These are phyloP conservation scores for Citropsis articulata DNA, from an alignment of 345 rosid genomes.

Conservation along the genomic window DNA sequence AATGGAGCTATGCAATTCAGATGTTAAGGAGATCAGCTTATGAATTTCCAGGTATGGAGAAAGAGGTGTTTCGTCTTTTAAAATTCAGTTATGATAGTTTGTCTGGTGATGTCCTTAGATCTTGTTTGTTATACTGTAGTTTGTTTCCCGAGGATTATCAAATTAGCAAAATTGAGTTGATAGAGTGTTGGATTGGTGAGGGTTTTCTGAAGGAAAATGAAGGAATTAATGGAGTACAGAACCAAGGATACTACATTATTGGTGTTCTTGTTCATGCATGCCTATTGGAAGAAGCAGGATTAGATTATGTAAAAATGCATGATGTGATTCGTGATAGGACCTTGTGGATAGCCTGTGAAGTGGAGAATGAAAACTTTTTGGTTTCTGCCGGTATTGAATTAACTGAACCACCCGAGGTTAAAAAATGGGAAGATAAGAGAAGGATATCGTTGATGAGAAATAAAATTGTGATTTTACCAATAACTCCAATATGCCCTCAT, in stretches of 20 bases:
- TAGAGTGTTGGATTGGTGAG: not conserved
- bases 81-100: constrained; percentile 7
- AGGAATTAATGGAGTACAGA: too few species aligned
- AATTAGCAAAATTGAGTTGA: not conserved
- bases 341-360: constrained; percentile 10
- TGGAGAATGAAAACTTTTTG: not conserved
- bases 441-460: constrained; percentile 9
- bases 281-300: not conserved
- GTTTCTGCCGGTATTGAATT: not conserved
- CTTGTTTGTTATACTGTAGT: constrained; percentile 4
- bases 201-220: too few species aligned
- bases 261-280: not conserved
- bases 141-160: not conserved
- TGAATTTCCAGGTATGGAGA: not conserved
- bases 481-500: not conserved
- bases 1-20: not conserved
- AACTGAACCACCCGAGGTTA: not conserved
- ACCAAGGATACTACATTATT: not conserved
- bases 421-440: not conserved
- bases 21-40: not conserved
- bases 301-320: not conserved
- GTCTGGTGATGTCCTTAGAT: not conserved
- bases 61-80: not conserved
- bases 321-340: constrained; percentile 4
- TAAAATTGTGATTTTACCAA: not conserved